Evolutionary conservation across 2,329 filamentous ascomycete genomes (phyloP), one percentile per base, ranked within the genome.

Genomic region (Cylindrodendrum hubeiense): DNA sequence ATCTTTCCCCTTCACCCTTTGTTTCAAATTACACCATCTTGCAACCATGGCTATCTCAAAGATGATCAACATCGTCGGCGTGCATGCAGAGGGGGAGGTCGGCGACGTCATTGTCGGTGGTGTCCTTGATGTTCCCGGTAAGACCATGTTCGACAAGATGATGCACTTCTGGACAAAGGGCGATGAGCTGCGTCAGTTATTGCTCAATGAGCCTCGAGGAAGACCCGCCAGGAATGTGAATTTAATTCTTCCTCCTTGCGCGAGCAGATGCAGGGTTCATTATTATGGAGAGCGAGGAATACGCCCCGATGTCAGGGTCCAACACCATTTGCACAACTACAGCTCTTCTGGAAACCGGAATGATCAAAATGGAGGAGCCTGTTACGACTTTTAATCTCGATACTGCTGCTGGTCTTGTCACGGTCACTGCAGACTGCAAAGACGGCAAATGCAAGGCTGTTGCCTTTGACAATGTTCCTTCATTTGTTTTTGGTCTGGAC

Each of bases 61-160:
- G n/a, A n/a, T n/a, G n/a, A n/a, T n/a, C n/a, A n/a, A n/a, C 7
- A 66, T 81, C 13, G 77, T 82, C 5, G 75, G 77, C 34, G 76
- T 76, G 60, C 81, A 82, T 47, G 77, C 79, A 12, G 80, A 79
- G 65, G 82, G 82, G 53, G 79, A 80, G 71, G 81, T 85, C 0
- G 81, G 84, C 54, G 84, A 86, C 68, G 84, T 86, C 12, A 79
- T 86, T 49, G 78, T 80, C 13, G 82, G 83, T 17, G 84, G 83
- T 19, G 82, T 86, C 3, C 76, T 82, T 1, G 83, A 86, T 37
- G 75, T 79, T 1, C 73, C 77, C 2, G 80, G 79, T 9, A 79
- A 79, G 34, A 84, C 81, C 21, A 85, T 86, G 83, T 82, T 78
- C 61, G 82, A 85, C 4, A 86, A 86, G 67, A 69, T 86, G n/a